Percentiles rank a stretch among this genome's conserved stretches.
These are phyloP conservation scores for Eucalyptus victrix DNA, from an alignment of 345 rosid species.

Conservation along the genomic window DNA sequence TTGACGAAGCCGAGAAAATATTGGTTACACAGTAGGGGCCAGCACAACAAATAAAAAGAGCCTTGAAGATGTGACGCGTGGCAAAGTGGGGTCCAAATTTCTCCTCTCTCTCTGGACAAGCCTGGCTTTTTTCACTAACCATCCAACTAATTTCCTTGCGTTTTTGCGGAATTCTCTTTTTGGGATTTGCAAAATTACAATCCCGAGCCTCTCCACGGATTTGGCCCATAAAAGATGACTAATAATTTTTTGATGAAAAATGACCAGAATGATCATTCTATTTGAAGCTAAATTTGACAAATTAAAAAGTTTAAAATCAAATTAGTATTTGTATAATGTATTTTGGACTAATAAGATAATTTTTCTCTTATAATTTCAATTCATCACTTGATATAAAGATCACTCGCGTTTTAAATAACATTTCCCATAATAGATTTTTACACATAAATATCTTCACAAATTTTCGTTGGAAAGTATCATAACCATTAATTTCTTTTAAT, in stretches of 20 bases:
- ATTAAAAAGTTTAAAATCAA: accelerated
- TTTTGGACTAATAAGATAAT: accelerated
- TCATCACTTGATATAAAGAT: accelerated
- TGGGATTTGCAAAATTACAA: neutral
- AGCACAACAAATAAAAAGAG: too few relatives aligned
- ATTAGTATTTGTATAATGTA: accelerated
- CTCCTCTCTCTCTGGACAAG: too few relatives aligned
- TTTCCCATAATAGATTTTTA: neutral
- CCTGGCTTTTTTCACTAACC: too few relatives aligned
- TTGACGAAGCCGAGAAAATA: neutral
- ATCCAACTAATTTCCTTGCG: neutral
- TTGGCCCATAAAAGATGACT: accelerated
- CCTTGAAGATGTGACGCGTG: too few relatives aligned
- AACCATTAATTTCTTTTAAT: neutral
- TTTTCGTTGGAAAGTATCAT: accelerated
- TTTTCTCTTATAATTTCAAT: neutral
- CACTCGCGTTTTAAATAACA: accelerated
- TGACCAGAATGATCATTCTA: too few relatives aligned
- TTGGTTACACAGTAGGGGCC: too few relatives aligned
- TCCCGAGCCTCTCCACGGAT: accelerated
- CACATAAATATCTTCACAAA: too few relatives aligned
- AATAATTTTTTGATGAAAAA: accelerated
- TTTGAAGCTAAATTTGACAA: accelerated
- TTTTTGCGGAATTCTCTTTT: neutral
- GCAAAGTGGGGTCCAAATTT: too few relatives aligned